A percentile compares a stretch with the other conserved stretches of the same genome.
Conservation (phyloP, 2,329 filamentous ascomycete genomes). For the Orbilia quercus region DNA sequence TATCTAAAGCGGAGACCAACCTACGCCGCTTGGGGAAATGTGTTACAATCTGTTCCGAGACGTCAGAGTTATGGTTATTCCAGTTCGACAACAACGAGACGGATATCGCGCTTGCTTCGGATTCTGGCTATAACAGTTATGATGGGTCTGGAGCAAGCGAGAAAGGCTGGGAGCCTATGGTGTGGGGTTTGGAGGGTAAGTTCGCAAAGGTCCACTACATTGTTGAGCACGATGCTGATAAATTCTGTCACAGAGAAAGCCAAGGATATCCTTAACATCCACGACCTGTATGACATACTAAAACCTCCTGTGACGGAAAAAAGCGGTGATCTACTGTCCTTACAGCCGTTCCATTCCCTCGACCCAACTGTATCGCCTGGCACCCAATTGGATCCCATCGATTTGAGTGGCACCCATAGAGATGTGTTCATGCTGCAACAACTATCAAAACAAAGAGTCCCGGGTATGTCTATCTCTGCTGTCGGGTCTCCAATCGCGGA, state of each 20-base stretch:
- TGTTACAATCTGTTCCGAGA: constrained; percentile 41
- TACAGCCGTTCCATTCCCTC: constrained; percentile 27
- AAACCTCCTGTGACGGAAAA: constrained; percentile 23
- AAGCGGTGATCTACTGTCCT: constrained; percentile 22
- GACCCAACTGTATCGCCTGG: constrained; percentile 30
- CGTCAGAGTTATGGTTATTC: constrained; percentile 49
- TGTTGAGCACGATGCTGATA: constrained; percentile 5
- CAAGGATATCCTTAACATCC: constrained; percentile 35
- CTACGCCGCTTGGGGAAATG: constrained; percentile 51
- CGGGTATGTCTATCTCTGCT: constrained; percentile 15
- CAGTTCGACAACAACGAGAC: constrained; percentile 43
- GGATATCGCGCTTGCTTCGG: constrained; percentile 43
- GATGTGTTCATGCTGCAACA: constrained; percentile 53
- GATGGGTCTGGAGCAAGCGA: constrained; percentile 47
- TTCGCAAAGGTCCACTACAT: background rate
- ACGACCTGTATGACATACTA: constrained; percentile 43
- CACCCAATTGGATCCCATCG: constrained; percentile 48
- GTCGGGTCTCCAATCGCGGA: constrained; percentile 35
- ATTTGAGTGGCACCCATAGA: constrained; percentile 48
- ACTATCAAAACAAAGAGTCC: constrained; percentile 45
- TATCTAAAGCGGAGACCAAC: constrained; percentile 47
- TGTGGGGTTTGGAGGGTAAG: constrained; percentile 49
- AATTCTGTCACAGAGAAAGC: constrained; percentile 30
- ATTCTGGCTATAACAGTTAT: constrained; percentile 53
- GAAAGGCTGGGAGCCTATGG: constrained; percentile 51